These are phyloP conservation scores for Carallia pectinifolia DNA, from an alignment of 345 rosid genomes.

Conservation along the genomic window DNA sequence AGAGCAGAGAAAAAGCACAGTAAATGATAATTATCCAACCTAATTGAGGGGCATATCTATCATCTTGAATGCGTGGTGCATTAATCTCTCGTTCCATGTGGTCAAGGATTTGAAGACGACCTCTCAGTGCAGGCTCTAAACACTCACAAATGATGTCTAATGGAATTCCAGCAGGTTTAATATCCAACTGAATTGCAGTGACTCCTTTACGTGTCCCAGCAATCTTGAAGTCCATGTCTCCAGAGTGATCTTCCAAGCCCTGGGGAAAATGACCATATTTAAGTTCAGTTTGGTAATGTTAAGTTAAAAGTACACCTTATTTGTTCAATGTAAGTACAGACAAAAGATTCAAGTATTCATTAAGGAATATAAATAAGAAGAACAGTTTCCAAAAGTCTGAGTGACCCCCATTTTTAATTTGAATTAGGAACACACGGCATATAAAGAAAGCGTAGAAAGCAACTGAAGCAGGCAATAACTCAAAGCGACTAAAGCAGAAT, in stretches of 20 bases:
- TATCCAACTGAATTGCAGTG: conserved; percentile 92
- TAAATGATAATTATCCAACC: conserved; percentile 40
- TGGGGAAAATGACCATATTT: conserved; percentile 23
- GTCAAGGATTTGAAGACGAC: conserved; percentile 88
- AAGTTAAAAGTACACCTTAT: too few relatives aligned
- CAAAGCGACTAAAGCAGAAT: conserved; percentile 10
- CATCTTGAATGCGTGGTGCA: conserved; percentile 62
- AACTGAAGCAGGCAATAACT: neutral
- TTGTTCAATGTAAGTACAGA: neutral
- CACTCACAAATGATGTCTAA: conserved; percentile 85
- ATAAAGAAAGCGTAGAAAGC: neutral
- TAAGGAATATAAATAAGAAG: conserved; percentile 1
- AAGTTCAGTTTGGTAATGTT: neutral
- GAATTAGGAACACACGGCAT: neutral
- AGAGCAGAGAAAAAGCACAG: conserved; percentile 13
- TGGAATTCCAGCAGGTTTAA: conserved; percentile 98
- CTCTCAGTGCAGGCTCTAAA: conserved; percentile 77
- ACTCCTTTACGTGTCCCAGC: conserved; percentile 91
- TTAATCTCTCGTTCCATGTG: conserved; percentile 79
- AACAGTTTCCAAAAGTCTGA: neutral
- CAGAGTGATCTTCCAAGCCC: conserved; percentile 98
- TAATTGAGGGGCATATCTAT: conserved; percentile 58
- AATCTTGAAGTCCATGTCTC: conserved; percentile 99
- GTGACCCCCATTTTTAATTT: neutral
- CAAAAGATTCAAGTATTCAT: neutral